A percentile compares a stretch with the other conserved stretches of the same genome.
Conservation (phyloP, 1,139 yeast genomes). For the Taphrina wiesneri region DNA sequence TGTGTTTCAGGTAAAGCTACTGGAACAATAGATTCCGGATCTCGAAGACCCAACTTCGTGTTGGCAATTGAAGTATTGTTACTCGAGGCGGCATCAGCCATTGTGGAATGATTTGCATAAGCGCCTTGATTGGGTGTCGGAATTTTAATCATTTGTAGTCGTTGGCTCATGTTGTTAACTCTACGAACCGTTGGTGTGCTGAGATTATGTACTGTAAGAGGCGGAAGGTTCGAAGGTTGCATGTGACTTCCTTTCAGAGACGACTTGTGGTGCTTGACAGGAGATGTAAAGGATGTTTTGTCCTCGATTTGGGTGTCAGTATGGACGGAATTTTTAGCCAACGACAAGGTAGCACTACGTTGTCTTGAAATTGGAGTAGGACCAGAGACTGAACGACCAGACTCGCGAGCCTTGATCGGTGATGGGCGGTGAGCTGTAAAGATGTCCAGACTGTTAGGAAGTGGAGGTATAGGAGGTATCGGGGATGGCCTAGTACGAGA, state of each 20-base stretch:
- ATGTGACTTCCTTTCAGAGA: slow-evolving; percentile 5
- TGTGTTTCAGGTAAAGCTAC: not conserved
- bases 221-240: slow-evolving; percentile 23
- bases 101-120: not conserved
- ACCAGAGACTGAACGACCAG: slow-evolving; percentile 23
- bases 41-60: not conserved
- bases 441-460: not conserved
- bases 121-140: not conserved
- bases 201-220: slow-evolving; percentile 11
- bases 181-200: slow-evolving; percentile 23
- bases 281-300: slow-evolving; percentile 24
- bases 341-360: slow-evolving; percentile 17
- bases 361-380: slow-evolving; percentile 13
- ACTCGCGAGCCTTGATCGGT: slow-evolving; percentile 5
- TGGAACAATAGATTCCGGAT: not conserved
- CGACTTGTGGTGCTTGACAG: slow-evolving; percentile 1
- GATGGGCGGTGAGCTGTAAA: not conserved
- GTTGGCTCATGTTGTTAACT: slow-evolving; percentile 21
- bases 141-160: not conserved
- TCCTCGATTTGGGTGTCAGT: not conserved
- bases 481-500: slow-evolving; percentile 17
- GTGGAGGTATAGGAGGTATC: slow-evolving; percentile 26
- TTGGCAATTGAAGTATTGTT: not conserved
- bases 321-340: not conserved
- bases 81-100: not conserved